Percentiles rank a stretch among this genome's conserved stretches.
phyloP scores from a whole-genome alignment of 306 rosid species.

The Prunus fruticosa region DNA sequence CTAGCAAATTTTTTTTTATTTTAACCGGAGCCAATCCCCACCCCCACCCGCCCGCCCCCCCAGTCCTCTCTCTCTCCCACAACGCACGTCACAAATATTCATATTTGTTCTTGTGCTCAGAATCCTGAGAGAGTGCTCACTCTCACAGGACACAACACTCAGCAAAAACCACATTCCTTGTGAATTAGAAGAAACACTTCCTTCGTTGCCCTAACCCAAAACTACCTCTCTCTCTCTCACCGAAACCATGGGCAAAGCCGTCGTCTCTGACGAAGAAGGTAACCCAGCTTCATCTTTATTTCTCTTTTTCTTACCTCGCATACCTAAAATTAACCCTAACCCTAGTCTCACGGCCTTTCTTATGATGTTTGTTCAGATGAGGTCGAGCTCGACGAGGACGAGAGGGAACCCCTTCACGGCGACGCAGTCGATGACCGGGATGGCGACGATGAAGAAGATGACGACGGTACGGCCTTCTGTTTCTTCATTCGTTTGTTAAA shows the following conservation, averaged over 20 bases:
- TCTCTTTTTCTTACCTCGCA: background rate
- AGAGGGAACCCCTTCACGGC: constrained; percentile 58
- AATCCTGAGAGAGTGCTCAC: too few species aligned
- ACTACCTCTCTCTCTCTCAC: background rate
- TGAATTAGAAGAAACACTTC: too few species aligned
- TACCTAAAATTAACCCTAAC: background rate
- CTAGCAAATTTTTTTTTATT: too few species aligned
- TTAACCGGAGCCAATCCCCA: too few species aligned
- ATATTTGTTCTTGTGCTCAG: too few species aligned
- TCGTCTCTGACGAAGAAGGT: constrained; percentile 69
- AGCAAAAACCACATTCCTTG: too few species aligned
- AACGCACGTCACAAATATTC: too few species aligned
- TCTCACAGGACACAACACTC: too few species aligned
- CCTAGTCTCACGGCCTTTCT: background rate
- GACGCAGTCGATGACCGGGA: constrained; percentile 47
- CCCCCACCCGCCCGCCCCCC: too few species aligned
- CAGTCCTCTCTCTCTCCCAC: too few species aligned
- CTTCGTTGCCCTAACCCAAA: background rate
- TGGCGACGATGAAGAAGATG: constrained; percentile 77
- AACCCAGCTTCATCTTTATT: constrained; percentile 18
- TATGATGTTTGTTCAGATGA: constrained; percentile 52
- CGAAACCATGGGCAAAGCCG: constrained; percentile 37
- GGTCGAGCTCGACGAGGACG: constrained; percentile 68
- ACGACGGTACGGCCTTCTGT: constrained; percentile 58
- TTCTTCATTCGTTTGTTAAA: background rate